Evolutionary conservation across 768 basidiomycete genomes (phyloP), one percentile per base, ranked within the genome.

Genomic region (Serendipita sp.): DNA sequence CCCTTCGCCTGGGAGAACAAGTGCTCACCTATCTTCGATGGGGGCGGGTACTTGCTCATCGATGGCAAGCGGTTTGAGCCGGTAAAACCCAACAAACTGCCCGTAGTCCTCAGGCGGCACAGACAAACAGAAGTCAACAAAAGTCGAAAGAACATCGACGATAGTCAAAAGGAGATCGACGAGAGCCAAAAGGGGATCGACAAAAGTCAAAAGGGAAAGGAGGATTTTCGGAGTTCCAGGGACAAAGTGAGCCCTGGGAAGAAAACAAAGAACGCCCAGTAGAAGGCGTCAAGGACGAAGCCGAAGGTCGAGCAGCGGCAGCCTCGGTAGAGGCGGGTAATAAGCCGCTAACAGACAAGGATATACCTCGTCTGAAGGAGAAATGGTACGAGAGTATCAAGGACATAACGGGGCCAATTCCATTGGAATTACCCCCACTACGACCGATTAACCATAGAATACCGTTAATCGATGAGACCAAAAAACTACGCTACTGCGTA

Each of bases 1-100:
- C 72, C 72, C 1, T 77, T 74, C 48, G 71, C 75, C 14, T 74
- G 60, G 26, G 73, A 75, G 28, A 65, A 72, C 48, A 61, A 63
- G 45, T 22, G 24, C n/a, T 26, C 34, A 31, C 17, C 33, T 7
- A 31, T 50, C 3, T 22, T 62, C 5, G 34, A 38, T 4, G 34
- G 14, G 14, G 34, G 34, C 3, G 34, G 34, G 14, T 38, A 38
- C 34, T 14, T 38, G 4, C 34, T 38, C 14, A 14, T 38, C 3
- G 14, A 14, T 3, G 34, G 34, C 4, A 38, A 38, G 14, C 34
- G 34, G 14, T 3, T 38, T 14, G 34, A 38, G 14, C 34, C 34
- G 4, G 34, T 38, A 3, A 38, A 38, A 14, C 34, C 34, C 4
- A 38, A 38, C 14, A 38, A 62, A 62, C 62, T 48, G n/a, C 3